Percentiles rank a stretch among this genome's conserved stretches.
Conservation (phyloP, 2,329 filamentous ascomycete genomes). For the Xylariaceae sp. region DNA sequence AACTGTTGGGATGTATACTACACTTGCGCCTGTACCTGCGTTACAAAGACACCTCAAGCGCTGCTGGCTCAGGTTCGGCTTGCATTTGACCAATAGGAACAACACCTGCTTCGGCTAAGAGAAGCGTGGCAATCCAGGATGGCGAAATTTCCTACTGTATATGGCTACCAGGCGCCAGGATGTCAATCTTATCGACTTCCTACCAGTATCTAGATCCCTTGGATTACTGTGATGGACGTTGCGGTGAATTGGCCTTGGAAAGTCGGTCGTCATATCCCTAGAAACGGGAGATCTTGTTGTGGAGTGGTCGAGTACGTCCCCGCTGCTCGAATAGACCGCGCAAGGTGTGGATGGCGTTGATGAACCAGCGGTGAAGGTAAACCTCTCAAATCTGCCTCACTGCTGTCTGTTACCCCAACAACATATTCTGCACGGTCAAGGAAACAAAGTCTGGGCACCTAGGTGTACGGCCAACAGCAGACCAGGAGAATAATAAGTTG, state of each 20-base stretch:
- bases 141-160: too few species aligned
- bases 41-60: too few species aligned
- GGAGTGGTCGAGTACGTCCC: slow-evolving; percentile 17
- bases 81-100: too few species aligned
- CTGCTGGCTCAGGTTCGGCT: too few species aligned
- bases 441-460: not conserved
- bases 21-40: too few species aligned
- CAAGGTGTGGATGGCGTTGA: too few species aligned
- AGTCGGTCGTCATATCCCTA: slow-evolving; percentile 24
- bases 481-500: too few species aligned
- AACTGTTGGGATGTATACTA: too few species aligned
- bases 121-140: too few species aligned
- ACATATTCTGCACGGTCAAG: not conserved
- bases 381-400: slow-evolving; percentile 5
- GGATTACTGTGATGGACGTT: slow-evolving; percentile 5
- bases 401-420: slow-evolving; percentile 6
- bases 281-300: slow-evolving; percentile 16
- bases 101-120: too few species aligned
- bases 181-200: slow-evolving; percentile 1
- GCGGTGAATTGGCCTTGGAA: slow-evolving; percentile 13
- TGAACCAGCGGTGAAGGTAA: slow-evolving; percentile 21
- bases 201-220: slow-evolving; percentile 9
- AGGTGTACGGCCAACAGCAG: not conserved
- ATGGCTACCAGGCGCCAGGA: too few species aligned
- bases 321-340: too few species aligned